A percentile compares a stretch with the other conserved stretches of the same genome.
Evolutionary conservation across 192 early-diverging fungal genomes (phyloP).

Genomic region (Polychytrium aggregatum): DNA sequence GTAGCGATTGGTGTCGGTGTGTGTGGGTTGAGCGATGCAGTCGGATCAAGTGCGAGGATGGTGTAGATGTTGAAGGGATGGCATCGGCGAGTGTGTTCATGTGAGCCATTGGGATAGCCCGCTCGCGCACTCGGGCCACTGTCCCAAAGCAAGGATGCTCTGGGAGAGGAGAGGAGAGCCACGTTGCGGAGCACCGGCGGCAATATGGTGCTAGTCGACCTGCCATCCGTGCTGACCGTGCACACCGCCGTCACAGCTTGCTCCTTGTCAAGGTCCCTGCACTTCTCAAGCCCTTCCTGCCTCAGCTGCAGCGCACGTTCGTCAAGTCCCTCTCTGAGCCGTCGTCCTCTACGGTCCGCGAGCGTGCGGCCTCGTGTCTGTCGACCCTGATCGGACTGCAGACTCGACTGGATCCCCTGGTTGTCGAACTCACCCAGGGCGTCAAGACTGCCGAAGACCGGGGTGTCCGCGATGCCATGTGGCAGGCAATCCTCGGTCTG

Average conservation of each 20-base stretch:
- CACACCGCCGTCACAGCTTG: slow-evolving; percentile 28
- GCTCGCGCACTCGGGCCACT: too few species aligned
- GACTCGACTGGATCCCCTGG: slow-evolving; percentile 65
- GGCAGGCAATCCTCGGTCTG: slow-evolving; percentile 61
- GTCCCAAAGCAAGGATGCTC: too few species aligned
- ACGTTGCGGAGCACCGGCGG: too few species aligned
- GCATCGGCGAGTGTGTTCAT: too few species aligned
- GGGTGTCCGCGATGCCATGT: slow-evolving; percentile 55
- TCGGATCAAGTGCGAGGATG: too few species aligned
- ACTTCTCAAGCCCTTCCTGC: slow-evolving; percentile 90
- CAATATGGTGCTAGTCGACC: too few species aligned
- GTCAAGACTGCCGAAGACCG: slow-evolving; percentile 49
- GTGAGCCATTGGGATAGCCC: too few species aligned
- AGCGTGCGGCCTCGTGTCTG: slow-evolving; percentile 69
- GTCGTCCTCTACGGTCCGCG: slow-evolving; percentile 58
- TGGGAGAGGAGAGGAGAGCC: too few species aligned
- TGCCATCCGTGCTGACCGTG: too few species aligned
- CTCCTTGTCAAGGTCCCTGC: slow-evolving; percentile 75
- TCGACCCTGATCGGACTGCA: slow-evolving; percentile 59
- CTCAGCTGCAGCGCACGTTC: slow-evolving; percentile 96
- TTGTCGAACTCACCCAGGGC: slow-evolving; percentile 60
- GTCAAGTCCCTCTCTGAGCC: slow-evolving; percentile 77
- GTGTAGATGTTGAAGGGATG: too few species aligned
- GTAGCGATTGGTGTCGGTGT: too few species aligned
- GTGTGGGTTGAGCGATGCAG: too few species aligned